Evolutionary conservation across 495 filamentous ascomycete species (phyloP), one percentile per base, ranked within the genome.

Genomic region (Thermothielavioides terrestris): DNA sequence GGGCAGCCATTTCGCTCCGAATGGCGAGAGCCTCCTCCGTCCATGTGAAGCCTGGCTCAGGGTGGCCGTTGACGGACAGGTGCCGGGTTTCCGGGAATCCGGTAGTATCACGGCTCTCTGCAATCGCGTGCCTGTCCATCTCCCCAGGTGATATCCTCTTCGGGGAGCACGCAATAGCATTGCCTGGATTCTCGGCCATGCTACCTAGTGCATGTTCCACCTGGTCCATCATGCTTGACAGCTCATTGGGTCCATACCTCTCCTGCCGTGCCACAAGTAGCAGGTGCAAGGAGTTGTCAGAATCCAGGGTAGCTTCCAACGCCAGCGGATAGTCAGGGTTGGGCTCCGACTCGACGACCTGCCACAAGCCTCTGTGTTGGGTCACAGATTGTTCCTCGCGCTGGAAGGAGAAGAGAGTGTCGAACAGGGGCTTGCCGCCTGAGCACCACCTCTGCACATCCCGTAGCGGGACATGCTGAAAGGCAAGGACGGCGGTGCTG

Each of bases 361-460:
- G 68, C 83, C 86, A 89, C 2, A 85, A 56, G 2, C 63, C 44
- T 1, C 20, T 6, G 0, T 23, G 21, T 6, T 42, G 4, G 3
- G 1, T 1, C 1, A 1, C 26, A 0, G 1, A 1, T 2, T 8
- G 11, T n/a, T 55, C 52, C 6, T 61, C 60, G 10, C 32, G 78
- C 57, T 94, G 84, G 55, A 94, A 95, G 0, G 89, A 84, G 58
- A 96, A 94, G 5, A 97, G 70, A 0, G 77, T 84, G 57, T 95
- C 88, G 56, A 96, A 94, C 21, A 95, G 60, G 41, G 74, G 62
- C 55, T 76, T 65, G 37, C 79, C 72, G 38, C 72, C 51, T 37
- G 77, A 65, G 61, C 69, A 68, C 85, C 88, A 81, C 67, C 86
- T 86, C 38, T 84, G 78, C 21, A 90, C 79, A 40, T 91, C 74